Evolutionary conservation across 2,329 filamentous ascomycete species (phyloP), one percentile per base, ranked within the genome.

Genomic region (Ophiostoma quercus): DNA sequence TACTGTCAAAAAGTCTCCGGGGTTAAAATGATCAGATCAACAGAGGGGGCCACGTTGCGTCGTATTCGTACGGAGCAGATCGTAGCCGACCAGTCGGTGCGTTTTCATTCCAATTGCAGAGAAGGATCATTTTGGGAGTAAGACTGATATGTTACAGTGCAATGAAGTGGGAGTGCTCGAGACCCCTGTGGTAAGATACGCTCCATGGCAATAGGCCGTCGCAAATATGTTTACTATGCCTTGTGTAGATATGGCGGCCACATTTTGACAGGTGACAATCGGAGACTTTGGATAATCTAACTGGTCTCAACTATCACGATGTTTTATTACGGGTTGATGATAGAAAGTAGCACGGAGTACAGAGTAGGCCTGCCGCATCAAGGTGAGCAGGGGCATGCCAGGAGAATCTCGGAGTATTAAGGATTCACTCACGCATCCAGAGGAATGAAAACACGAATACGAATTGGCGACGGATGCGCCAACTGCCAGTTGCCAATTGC

Each of bases 11-110:
- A 57, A 57, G 51, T 57, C 51, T 57, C 51, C 51, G 51, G 51
- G 22, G 22, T 57, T 22, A 57, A 57, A 57, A 57, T 57, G n/a
- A 57, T 25, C 8, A 57, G 51, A 57, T 57, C 51, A 57, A 57
- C n/a, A 25, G n/a, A 57, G 7, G 12, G 22, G 51, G 25, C 51
- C 51, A 57, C 51, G 51, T 57, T 57, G n/a, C 7, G 22, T 57
- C 51, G n/a, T 57, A 57, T 57, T 25, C 51, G 51, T 57, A 57
- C 51, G 51, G 51, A 57, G n/a, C 12, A 57, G 9, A 22, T 57
- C 51, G 51, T 16, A 25, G 16, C 51, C 51, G 19, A 57, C 51
- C 51, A 57, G n/a, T 57, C 8, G 51, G 51, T 11, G 51, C 22
- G 11, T 57, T 57, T 57, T 25, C n/a, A 22, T 25, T 25, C 22